Percentiles rank a stretch among this genome's conserved stretches.
Evolutionary conservation across 352 stramenopile species (phyloP).

Genomic region (Blastocystis sp.): DNA sequence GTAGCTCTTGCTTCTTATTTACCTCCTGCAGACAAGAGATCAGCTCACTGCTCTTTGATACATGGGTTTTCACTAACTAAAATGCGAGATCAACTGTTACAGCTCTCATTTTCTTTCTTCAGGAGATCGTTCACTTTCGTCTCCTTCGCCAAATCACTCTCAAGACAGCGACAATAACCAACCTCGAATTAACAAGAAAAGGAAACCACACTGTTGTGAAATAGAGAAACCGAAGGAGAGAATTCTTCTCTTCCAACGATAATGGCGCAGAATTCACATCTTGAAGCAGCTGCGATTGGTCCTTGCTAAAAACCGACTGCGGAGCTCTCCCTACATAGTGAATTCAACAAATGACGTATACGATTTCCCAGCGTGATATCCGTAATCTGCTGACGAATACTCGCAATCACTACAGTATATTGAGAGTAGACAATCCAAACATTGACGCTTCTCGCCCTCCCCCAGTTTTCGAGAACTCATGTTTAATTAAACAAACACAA

Average conservation of each 20-base stretch:
- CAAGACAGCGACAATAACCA: not conserved
- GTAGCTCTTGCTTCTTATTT: not conserved
- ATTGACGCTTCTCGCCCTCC: not conserved
- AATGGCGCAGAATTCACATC: not conserved
- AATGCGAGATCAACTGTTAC: not conserved
- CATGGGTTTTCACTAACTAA: not conserved
- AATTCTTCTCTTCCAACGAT: slow-evolving; percentile 39
- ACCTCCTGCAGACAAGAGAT: slow-evolving; percentile 27
- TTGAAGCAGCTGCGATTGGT: not conserved
- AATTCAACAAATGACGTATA: not conserved
- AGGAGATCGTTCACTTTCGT: not conserved
- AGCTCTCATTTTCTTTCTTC: slow-evolving; percentile 33
- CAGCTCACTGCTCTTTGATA: slow-evolving; percentile 25
- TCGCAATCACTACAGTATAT: not conserved
- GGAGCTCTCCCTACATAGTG: not conserved
- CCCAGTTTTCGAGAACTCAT: not conserved
- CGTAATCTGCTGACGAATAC: not conserved
- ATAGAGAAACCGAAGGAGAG: slow-evolving; percentile 9
- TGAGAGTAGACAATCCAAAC: not conserved
- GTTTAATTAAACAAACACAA: slow-evolving; percentile 5
- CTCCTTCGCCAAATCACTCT: slow-evolving; percentile 43
- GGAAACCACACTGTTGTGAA: not conserved
- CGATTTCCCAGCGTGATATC: slow-evolving; percentile 13
- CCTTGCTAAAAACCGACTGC: slow-evolving; percentile 45
- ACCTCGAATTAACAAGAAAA: not conserved